Evolutionary conservation across 148 eudicot genomes (phyloP).

Genomic region (Salicornia ramosissima): DNA sequence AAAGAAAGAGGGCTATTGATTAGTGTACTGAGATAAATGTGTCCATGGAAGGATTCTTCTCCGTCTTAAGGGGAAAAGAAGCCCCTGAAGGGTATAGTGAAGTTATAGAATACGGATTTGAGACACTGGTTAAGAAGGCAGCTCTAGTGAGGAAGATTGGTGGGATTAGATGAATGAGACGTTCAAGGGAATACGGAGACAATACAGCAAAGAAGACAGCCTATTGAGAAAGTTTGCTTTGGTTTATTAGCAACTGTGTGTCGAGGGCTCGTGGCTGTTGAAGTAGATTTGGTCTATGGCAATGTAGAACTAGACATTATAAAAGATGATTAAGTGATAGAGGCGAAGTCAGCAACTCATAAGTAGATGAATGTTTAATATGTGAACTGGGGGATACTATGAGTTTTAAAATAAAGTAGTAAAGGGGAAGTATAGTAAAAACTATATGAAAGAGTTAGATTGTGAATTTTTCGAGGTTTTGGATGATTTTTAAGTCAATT

Average conservation of each 20-base stretch:
- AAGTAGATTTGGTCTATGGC: not conserved
- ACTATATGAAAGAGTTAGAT: not conserved
- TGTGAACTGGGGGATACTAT: not conserved
- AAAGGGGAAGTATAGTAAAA: not conserved
- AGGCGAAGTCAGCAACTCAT: not conserved
- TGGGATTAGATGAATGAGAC: no score
- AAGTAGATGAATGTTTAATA: no score
- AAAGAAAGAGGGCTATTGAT: not conserved
- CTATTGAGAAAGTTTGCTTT: not conserved
- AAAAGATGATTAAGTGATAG: not conserved
- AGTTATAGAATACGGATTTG: no score
- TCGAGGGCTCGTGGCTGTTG: not conserved
- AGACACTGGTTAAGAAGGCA: no score
- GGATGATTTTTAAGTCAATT: no score
- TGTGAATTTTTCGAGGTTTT: not conserved
- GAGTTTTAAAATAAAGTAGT: no score
- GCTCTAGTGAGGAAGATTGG: no score
- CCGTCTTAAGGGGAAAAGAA: no score
- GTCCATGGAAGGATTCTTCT: no score
- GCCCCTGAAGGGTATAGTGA: no score
- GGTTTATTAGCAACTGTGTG: not conserved
- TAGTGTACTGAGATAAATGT: not conserved
- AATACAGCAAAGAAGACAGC: no score
- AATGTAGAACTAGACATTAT: not conserved
- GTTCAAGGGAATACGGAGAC: no score